phyloP scores from a whole-genome alignment of 1,284 basidiomycete genomes.

The Microbotryum saponariae region DNA sequence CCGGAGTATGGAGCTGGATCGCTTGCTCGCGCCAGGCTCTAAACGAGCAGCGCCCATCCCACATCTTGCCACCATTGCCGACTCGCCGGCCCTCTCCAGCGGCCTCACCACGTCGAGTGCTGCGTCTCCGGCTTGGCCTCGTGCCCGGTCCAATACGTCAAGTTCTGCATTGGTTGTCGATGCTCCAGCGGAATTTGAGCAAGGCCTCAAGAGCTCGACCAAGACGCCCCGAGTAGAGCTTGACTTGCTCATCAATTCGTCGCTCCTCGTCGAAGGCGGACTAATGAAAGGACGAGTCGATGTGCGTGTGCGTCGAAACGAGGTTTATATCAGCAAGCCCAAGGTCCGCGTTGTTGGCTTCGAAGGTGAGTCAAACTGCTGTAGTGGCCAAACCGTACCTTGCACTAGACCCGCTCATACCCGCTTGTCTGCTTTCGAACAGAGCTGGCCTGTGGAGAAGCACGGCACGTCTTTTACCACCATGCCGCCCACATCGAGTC shows the following conservation, averaged over 20 bases:
- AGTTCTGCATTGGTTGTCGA: slow-evolving; percentile 10
- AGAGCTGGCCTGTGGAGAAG: slow-evolving; percentile 53
- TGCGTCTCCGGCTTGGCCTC: not conserved
- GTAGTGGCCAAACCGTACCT: no score
- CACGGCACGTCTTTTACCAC: slow-evolving; percentile 80
- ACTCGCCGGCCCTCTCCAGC: slow-evolving; percentile 11
- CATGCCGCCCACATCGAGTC: slow-evolving; percentile 47
- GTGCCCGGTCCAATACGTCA: not conserved
- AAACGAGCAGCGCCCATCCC: not conserved
- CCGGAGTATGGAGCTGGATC: slow-evolving; percentile 31
- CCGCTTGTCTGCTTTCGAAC: not conserved
- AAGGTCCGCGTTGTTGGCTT: slow-evolving; percentile 83
- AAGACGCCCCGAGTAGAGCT: slow-evolving; percentile 67
- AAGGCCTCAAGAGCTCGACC: slow-evolving; percentile 45
- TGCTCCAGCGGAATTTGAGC: slow-evolving; percentile 20
- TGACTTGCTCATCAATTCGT: slow-evolving; percentile 69
- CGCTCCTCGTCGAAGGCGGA: slow-evolving; percentile 74
- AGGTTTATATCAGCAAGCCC: slow-evolving; percentile 63
- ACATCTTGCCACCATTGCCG: slow-evolving; percentile 1
- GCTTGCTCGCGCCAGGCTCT: slow-evolving; percentile 23
- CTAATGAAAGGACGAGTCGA: slow-evolving; percentile 65
- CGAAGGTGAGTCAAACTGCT: slow-evolving; percentile 50
- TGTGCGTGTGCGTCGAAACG: slow-evolving; percentile 57
- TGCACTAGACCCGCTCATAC: not conserved
- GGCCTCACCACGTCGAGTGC: slow-evolving; percentile 1